Percentiles rank a stretch among this genome's conserved stretches.
phyloP scores from a whole-genome alignment of 768 basidiomycete species.

The Pleurotus djamor region DNA sequence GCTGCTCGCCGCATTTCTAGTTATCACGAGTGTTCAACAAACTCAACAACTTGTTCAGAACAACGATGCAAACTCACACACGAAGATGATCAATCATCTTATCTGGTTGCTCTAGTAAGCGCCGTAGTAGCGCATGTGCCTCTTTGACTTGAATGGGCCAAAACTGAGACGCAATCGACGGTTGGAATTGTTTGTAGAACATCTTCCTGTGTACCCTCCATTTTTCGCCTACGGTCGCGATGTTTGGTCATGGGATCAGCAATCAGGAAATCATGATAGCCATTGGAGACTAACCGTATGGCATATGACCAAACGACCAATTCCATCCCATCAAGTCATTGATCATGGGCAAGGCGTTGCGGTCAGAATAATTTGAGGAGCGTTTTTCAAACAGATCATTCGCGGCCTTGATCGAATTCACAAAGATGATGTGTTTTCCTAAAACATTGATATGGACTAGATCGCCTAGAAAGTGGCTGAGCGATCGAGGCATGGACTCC shows the following conservation, averaged over 20 bases:
- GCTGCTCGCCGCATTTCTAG: constrained; percentile 46
- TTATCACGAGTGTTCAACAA: not conserved
- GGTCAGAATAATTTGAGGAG: constrained; percentile 55
- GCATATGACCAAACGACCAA: constrained; percentile 58
- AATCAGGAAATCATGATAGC: no score
- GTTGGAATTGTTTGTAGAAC: constrained; percentile 52
- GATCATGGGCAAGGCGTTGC: constrained; percentile 44
- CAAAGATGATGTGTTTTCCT: constrained; percentile 44
- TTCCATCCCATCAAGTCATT: constrained; percentile 50
- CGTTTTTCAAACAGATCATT: constrained; percentile 57
- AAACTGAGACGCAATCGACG: constrained; percentile 34
- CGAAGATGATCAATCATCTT: constrained; percentile 47
- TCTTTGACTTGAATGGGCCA: constrained; percentile 45
- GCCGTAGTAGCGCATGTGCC: constrained; percentile 41
- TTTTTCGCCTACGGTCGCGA: constrained; percentile 35
- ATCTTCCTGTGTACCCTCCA: constrained; percentile 53
- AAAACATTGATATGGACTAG: constrained; percentile 51
- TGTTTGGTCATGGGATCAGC: not conserved
- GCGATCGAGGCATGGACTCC: not conserved
- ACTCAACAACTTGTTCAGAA: not conserved
- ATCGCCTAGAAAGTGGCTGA: constrained; percentile 34
- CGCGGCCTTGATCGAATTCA: constrained; percentile 44
- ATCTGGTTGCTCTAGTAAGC: constrained; percentile 38
- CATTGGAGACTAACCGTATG: constrained; percentile 31
- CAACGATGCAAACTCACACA: constrained; percentile 30